A percentile compares a stretch with the other conserved stretches of the same genome.
phyloP scores from a whole-genome alignment of 768 basidiomycete genomes.

The Mycena galopus region DNA sequence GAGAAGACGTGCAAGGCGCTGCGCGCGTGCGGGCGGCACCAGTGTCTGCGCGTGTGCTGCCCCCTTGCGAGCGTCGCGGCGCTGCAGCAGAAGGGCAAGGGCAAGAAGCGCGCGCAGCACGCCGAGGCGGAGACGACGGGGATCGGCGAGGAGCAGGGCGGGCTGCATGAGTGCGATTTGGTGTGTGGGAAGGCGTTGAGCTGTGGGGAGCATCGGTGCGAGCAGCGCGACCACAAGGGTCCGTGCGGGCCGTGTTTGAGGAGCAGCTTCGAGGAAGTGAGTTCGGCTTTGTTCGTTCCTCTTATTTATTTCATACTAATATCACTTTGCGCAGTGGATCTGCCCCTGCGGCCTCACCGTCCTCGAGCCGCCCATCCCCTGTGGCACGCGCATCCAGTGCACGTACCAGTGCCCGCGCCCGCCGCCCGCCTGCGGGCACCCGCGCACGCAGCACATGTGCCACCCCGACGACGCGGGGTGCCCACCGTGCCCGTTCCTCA shows the following conservation, averaged over 20 bases:
- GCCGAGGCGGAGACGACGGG: constrained; percentile 39
- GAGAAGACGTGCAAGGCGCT: constrained; percentile 83
- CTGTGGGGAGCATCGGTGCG: constrained; percentile 87
- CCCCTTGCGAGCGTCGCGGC: constrained; percentile 79
- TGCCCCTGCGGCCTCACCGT: constrained; percentile 91
- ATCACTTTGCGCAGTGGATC: constrained; percentile 66
- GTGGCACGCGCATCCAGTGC: constrained; percentile 86
- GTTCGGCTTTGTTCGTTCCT: constrained; percentile 28
- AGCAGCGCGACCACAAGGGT: constrained; percentile 85
- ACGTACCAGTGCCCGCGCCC: constrained; percentile 82
- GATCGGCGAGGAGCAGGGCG: constrained; percentile 71
- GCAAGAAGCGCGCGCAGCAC: constrained; percentile 65
- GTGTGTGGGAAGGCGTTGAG: constrained; percentile 78
- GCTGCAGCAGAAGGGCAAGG: constrained; percentile 65
- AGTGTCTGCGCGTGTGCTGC: constrained; percentile 89
- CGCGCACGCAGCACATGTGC: constrained; percentile 81
- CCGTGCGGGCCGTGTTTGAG: constrained; percentile 86
- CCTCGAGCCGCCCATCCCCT: constrained; percentile 89
- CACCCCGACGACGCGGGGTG: constrained; percentile 80
- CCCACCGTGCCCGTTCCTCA: constrained; percentile 90
- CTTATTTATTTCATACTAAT: constrained; percentile 13
- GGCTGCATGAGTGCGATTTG: constrained; percentile 88
- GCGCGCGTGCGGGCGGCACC: constrained; percentile 88
- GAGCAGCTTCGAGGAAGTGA: constrained; percentile 93
- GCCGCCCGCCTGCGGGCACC: constrained; percentile 85